Evolutionary conservation across 768 basidiomycete genomes (phyloP).

Genomic region (Lactarius hengduanensis): DNA sequence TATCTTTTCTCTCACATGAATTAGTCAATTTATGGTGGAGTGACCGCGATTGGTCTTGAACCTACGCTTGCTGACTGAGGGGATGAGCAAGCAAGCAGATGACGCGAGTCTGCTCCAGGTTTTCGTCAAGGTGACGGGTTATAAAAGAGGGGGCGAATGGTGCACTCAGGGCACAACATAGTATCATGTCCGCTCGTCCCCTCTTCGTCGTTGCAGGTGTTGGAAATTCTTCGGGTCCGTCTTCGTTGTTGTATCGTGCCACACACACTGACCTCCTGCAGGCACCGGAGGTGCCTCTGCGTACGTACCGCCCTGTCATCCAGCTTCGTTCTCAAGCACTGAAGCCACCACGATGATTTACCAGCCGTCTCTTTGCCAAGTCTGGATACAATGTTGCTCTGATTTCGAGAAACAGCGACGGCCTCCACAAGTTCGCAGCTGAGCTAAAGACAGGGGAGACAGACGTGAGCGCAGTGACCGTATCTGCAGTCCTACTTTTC

Average conservation of each 20-base stretch:
- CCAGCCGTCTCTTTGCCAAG: conserved; percentile 41
- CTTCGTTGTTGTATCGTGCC: neutral
- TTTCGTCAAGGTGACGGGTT: neutral
- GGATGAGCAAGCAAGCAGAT: neutral
- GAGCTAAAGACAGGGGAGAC: conserved; percentile 39
- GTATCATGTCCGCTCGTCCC: conserved; percentile 34
- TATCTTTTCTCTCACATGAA: no score
- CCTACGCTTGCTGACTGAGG: no score
- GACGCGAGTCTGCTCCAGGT: neutral
- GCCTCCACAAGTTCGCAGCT: conserved; percentile 37
- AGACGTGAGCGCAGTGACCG: conserved; percentile 33
- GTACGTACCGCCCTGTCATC: conserved; percentile 32
- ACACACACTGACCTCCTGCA: conserved; percentile 15
- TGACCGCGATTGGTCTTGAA: no score
- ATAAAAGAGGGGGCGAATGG: neutral
- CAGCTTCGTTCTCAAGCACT: neutral
- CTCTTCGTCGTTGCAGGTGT: conserved; percentile 44
- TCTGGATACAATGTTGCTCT: conserved; percentile 44
- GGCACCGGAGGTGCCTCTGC: conserved; percentile 44
- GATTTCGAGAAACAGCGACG: conserved; percentile 38
- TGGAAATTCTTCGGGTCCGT: conserved; percentile 41
- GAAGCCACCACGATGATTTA: neutral
- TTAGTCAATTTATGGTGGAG: no score
- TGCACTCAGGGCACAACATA: neutral
- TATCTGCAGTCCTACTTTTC: neutral